These are phyloP conservation scores for Tilletia setariae DNA, from an alignment of 1,284 basidiomycete genomes.

Conservation along the genomic window DNA sequence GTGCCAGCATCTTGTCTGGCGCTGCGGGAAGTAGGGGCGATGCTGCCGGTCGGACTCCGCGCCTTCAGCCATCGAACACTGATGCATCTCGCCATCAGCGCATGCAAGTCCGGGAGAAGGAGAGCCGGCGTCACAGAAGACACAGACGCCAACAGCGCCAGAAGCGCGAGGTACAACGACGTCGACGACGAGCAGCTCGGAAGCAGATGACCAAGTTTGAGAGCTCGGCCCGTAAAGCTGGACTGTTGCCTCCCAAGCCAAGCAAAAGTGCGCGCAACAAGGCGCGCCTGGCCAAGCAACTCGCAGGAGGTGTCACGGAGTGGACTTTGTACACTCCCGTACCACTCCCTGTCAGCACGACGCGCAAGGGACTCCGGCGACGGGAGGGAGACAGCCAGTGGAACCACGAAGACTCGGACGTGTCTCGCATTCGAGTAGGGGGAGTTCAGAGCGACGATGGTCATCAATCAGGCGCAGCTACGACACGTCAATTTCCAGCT, in stretches of 20 bases:
- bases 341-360: constrained; percentile 33
- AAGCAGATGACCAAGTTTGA: constrained; percentile 5
- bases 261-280: constrained; percentile 48
- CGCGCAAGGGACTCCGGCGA: neutral
- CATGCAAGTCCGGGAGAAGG: too few species aligned
- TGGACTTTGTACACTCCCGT: constrained; percentile 49
- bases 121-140: neutral
- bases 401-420: neutral
- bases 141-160: constrained; percentile 2
- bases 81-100: neutral
- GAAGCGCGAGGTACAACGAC: neutral
- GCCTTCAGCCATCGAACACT: neutral
- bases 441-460: neutral
- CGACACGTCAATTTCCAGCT: neutral
- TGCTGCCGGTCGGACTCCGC: neutral
- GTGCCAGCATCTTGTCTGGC: constrained; percentile 2
- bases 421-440: too few species aligned
- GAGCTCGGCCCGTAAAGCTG: neutral
- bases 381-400: constrained; percentile 12
- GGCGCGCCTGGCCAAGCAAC: constrained; percentile 40
- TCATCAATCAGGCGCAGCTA: neutral
- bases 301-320: constrained; percentile 50
- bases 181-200: neutral
- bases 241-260: constrained; percentile 23
- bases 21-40: neutral